A percentile compares a stretch with the other conserved stretches of the same genome.
phyloP scores from a whole-genome alignment of 345 rosid species.

The Eucalyptus tenuipes region DNA sequence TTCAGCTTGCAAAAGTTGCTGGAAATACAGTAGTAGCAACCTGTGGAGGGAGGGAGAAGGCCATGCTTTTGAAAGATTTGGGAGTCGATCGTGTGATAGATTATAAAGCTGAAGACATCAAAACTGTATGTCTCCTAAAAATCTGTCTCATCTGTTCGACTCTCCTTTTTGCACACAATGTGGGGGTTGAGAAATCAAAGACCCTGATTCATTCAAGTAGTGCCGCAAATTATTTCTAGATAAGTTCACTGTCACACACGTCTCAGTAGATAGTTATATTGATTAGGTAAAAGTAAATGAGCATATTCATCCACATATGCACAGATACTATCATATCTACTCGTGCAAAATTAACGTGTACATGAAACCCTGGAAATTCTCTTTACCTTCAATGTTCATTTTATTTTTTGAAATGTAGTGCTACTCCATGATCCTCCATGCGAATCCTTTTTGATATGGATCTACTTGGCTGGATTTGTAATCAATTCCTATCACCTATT shows the following conservation, averaged over 20 bases:
- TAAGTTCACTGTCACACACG: background rate
- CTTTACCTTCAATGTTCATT: too few species aligned
- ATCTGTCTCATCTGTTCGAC: background rate
- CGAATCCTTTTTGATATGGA: background rate
- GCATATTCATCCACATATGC: too few species aligned
- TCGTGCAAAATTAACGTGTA: background rate
- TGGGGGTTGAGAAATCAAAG: background rate
- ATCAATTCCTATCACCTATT: background rate
- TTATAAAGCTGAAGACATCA: constrained; percentile 71
- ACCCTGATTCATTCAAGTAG: background rate
- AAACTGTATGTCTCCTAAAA: constrained; percentile 41
- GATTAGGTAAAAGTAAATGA: background rate
- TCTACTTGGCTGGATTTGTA: background rate
- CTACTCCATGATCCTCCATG: background rate
- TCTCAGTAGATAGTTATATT: background rate
- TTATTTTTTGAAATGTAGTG: background rate
- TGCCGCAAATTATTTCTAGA: background rate
- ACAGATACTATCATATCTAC: background rate
- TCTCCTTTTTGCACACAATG: background rate
- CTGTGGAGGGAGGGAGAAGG: constrained; percentile 88
- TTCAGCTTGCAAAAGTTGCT: constrained; percentile 86
- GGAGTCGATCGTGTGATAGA: constrained; percentile 88
- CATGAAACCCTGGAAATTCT: background rate
- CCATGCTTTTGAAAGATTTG: constrained; percentile 58
- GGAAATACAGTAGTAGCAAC: constrained; percentile 88